Base-by-base conservation (phyloP, 768 basidiomycete genomes). In the Lactarius akahatsu region DNA sequence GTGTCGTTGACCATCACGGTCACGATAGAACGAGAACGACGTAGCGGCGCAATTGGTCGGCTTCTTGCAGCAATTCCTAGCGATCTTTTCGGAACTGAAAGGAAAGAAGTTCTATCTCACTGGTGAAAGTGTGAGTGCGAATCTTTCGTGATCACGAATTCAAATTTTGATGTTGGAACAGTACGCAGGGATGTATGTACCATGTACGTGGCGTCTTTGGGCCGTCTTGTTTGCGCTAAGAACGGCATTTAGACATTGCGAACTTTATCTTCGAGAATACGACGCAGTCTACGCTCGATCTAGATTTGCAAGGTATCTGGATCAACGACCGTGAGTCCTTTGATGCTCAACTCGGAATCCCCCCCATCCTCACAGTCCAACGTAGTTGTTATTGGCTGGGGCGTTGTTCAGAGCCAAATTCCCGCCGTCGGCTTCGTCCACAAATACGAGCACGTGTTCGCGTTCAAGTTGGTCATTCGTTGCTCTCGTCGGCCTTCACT, bases 171-270 rank as follows among this genome's bases (percentile, higher is more conserved):
- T 41, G n/a, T 28, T 63, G 13, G n/a, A 30, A 26, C 66, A 90
- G 90, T 91, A 90, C 69, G 90, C 88, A 4, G 91, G 91, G 67
- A 86, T 73, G 78, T 91, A 90, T 80, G 75, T 85, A 36, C 84
- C 85, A 59, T 78, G 86, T 85, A 64, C 74, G 84, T 76, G 50
- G 78, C 59, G 78, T 23, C 65, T 76, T 80, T 23, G 78, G 0
- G 11, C 52, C n/a, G 3, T 28, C 4, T 1, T 32, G 13, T 23
- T 41, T 10, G 16, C 26, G 5, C 8, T 47, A 28, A 56, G 15
- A 11, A 16, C 16, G 18, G 47, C 23, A 5, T 8, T 3, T 50
- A 91, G 90, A 91, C 72, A 87, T 90, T 63, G 90, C 91, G 2
- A 85, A 91, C 76, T 88, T 80, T 72, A 88, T 92, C 58, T 90